phyloP scores from a whole-genome alignment of 805 yeast species.

The Priceomyces castillae region DNA sequence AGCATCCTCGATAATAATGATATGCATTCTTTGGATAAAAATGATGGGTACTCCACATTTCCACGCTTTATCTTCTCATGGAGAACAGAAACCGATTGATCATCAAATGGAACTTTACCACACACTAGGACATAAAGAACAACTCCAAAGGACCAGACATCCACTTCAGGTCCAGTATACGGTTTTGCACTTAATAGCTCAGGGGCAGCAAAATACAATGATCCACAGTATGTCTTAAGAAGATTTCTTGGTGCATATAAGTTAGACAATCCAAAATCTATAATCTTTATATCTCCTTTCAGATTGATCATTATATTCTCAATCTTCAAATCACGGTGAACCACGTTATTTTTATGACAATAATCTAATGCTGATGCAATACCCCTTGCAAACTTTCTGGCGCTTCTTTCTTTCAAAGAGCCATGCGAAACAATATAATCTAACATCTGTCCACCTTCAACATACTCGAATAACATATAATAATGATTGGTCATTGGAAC shows the following conservation, averaged over 20 bases:
- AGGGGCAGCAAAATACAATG: slow-evolving; percentile 97
- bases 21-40: slow-evolving; percentile 75
- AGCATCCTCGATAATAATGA: slow-evolving; percentile 83
- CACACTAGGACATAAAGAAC: slow-evolving; percentile 92
- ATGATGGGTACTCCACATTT: slow-evolving; percentile 83
- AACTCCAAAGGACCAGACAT: slow-evolving; percentile 97
- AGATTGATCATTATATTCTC: slow-evolving; percentile 94
- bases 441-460: slow-evolving; percentile 95
- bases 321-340: slow-evolving; percentile 93
- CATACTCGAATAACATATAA: slow-evolving; percentile 95
- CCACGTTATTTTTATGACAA: slow-evolving; percentile 90
- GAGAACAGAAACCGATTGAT: slow-evolving; percentile 83
- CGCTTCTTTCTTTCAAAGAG: slow-evolving; percentile 87
- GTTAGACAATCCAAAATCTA: slow-evolving; percentile 94
- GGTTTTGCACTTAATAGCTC: slow-evolving; percentile 91
- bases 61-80: slow-evolving; percentile 95
- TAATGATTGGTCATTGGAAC: slow-evolving; percentile 95
- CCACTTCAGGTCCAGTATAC: slow-evolving; percentile 95
- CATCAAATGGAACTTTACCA: slow-evolving; percentile 98
- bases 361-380: slow-evolving; percentile 92
- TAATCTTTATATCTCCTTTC: slow-evolving; percentile 90
- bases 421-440: slow-evolving; percentile 98
- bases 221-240: slow-evolving; percentile 94
- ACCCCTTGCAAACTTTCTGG: slow-evolving; percentile 91
- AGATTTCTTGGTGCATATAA: slow-evolving; percentile 68